phyloP scores from a whole-genome alignment of 2,329 filamentous ascomycete genomes.

The Penicillium sp. region DNA sequence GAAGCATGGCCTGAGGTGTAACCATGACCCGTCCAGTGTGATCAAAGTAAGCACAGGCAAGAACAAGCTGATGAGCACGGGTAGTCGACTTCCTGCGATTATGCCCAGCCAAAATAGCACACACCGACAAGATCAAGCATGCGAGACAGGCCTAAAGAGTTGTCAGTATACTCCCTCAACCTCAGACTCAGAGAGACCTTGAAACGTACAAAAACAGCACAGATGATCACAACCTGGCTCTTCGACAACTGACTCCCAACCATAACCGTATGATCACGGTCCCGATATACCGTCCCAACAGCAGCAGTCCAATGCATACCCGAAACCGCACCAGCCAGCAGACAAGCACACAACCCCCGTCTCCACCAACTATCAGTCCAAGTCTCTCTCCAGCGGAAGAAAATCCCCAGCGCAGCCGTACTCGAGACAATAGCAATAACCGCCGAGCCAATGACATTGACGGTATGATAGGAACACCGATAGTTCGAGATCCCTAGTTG shows the following conservation, averaged over 20 bases:
- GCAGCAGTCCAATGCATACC: conserved; percentile 86
- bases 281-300: conserved; percentile 64
- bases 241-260: conserved; percentile 49
- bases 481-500: conserved; percentile 81
- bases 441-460: conserved; percentile 64
- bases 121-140: conserved; percentile 57
- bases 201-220: conserved; percentile 62
- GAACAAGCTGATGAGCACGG: conserved; percentile 59
- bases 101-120: conserved; percentile 54
- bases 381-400: conserved; percentile 70
- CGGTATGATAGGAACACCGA: conserved; percentile 56
- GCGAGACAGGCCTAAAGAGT: conserved; percentile 56
- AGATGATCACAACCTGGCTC: conserved; percentile 67
- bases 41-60: conserved; percentile 46
- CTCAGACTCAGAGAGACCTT: background rate
- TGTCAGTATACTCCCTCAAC: conserved; percentile 11
- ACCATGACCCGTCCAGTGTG: conserved; percentile 46
- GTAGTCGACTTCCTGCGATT: conserved; percentile 53
- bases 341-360: conserved; percentile 59
- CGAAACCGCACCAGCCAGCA: conserved; percentile 70
- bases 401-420: conserved; percentile 65
- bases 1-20: conserved; percentile 43
- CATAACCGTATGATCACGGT: conserved; percentile 47
- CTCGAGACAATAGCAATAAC: conserved; percentile 71
- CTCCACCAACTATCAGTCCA: conserved; percentile 82